Evolutionary conservation across 441 rosid species (phyloP), one percentile per base, ranked within the genome.

Genomic region (Arabidopsis lyrata): DNA sequence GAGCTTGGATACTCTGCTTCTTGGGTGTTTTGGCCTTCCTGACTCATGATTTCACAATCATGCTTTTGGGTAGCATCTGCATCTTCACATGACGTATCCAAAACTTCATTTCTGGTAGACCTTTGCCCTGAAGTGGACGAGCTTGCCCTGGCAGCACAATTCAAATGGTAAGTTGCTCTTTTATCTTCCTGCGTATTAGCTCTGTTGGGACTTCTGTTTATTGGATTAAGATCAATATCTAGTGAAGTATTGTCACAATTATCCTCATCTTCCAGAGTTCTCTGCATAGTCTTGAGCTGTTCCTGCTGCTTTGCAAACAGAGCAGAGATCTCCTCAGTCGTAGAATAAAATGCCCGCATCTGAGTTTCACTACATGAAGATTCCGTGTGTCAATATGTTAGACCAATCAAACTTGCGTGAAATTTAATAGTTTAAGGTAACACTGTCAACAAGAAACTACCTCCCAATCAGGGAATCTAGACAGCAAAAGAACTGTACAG

Each of bases 271-370:
- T 93, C 99, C 66, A 91, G 80, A 61, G 98, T 91, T 88, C 80
- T 88, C 81, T 84, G 93, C 99, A 95, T 92, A 14, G 93, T 83
- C 85, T 92, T 92, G 69, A 95, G 83, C 76, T 95, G 98, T 78
- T 95, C 97, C 86, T 95, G 98, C 86, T 95, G 99, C 84, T 89
- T 93, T 29, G 88, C 80, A 73, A 95, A 95, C 67, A 92, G 79
- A 47, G 77, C 55, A 3, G 87, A 86, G 54, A 92, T 90, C 85
- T 91, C 95, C 85, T 90, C 97, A 4, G 99, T 95, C 38, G 97
- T 92, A 45, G 96, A 90, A 84, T 95, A 95, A 85, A 95, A 92
- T 74, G 99, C 86, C 60, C 97, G 87, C 58, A 95, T 76, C 73
- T 95, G 98, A 34, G 99, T 91, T 83, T 95, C 99, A 82, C 97